A percentile compares a stretch with the other conserved stretches of the same genome.
Evolutionary conservation across 1,139 yeast genomes (phyloP).

Genomic region (Sugiyamaella pinicola): DNA sequence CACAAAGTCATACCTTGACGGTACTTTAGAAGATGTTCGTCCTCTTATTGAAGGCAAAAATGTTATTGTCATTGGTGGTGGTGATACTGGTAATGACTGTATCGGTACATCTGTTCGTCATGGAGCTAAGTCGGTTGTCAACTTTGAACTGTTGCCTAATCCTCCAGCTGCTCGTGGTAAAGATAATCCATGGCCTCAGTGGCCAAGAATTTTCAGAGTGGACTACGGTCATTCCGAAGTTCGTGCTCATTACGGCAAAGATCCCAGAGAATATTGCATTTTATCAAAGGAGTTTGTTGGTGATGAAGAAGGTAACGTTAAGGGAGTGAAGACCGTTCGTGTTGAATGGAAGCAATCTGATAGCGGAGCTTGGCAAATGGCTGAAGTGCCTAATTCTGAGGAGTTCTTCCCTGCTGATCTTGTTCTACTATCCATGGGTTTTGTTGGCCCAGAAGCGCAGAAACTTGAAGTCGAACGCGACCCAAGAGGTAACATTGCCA

Average conservation of each 20-base stretch:
- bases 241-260: conserved; percentile 90
- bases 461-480: conserved; percentile 72
- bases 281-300: conserved; percentile 94
- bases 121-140: conserved; percentile 93
- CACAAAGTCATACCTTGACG: conserved; percentile 86
- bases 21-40: conserved; percentile 75
- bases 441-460: conserved; percentile 92
- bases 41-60: conserved; percentile 76
- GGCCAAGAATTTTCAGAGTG: conserved; percentile 97
- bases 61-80: conserved; percentile 98
- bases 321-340: conserved; percentile 88
- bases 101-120: conserved; percentile 97
- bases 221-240: conserved; percentile 98
- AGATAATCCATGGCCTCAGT: conserved; percentile 99
- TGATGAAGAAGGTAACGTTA: conserved; percentile 91
- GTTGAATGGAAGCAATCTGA: conserved; percentile 98
- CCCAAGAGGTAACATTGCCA: conserved; percentile 83
- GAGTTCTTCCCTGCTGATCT: conserved; percentile 94
- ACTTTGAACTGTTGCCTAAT: conserved; percentile 91
- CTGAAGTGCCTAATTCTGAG: conserved; percentile 93
- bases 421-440: conserved; percentile 94
- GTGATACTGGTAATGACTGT: conserved; percentile 99
- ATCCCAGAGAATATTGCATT: conserved; percentile 96
- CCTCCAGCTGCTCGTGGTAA: conserved; percentile 86
- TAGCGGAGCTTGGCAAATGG: conserved; percentile 98